Conservation (phyloP, 2,329 filamentous ascomycete species). For the Colletotrichum plurivorum region DNA sequence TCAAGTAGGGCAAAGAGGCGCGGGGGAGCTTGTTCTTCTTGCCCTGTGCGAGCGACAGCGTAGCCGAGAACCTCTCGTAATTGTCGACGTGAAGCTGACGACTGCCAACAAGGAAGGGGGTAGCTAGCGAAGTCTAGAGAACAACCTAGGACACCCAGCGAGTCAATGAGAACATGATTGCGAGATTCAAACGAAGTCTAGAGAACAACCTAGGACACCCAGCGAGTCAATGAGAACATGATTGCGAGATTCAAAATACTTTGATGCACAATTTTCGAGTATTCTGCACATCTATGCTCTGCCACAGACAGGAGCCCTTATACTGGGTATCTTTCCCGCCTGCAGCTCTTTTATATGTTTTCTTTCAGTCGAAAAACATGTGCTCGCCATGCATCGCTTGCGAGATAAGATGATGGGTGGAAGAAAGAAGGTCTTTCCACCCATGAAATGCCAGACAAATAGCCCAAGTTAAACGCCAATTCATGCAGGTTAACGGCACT, state of each 20-base stretch:
- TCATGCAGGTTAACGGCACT: conserved; percentile 7
- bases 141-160: not conserved
- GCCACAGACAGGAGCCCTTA: not conserved
- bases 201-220: too few species aligned
- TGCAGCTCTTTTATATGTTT: not conserved
- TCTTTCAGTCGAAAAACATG: not conserved
- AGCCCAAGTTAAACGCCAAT: conserved; percentile 6
- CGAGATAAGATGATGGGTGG: not conserved
- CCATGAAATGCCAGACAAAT: not conserved
- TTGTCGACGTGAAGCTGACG: too few species aligned
- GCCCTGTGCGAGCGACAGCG: too few species aligned
- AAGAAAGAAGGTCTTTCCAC: not conserved
- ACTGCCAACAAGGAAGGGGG: too few species aligned
- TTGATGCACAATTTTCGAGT: not conserved
- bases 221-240: not conserved
- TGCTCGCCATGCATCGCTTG: conserved; percentile 27
- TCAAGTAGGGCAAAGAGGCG: not conserved
- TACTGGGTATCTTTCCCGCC: not conserved
- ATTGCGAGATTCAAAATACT: not conserved
- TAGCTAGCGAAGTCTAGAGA: too few species aligned
- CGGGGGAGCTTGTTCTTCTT: too few species aligned
- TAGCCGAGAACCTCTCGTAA: too few species aligned
- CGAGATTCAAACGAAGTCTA: not conserved
- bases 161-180: not conserved
- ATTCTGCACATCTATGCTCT: not conserved